phyloP scores from a whole-genome alignment of 2,329 filamentous ascomycete genomes.

The Diaporthe aspalathi region DNA sequence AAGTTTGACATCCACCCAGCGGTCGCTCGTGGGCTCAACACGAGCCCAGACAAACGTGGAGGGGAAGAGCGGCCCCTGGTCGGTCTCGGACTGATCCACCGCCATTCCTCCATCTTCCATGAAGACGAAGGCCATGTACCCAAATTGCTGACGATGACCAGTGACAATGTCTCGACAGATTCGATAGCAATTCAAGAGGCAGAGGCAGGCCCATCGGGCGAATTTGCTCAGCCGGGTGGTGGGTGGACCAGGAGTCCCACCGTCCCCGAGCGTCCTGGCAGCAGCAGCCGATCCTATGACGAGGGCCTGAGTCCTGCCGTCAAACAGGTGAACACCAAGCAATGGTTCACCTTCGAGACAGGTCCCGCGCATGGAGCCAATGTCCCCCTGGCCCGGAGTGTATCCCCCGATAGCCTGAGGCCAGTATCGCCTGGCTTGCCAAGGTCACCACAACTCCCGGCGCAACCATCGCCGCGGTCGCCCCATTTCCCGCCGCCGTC shows the following conservation, averaged over 20 bases:
- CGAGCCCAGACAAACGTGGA: conserved; percentile 35
- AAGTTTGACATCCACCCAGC: conserved; percentile 44
- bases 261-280: not conserved
- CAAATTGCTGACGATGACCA: conserved; percentile 46
- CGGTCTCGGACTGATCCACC: conserved; percentile 46
- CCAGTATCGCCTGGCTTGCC: conserved; percentile 23
- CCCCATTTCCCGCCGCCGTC: conserved; percentile 31
- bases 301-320: not conserved
- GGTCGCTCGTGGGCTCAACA: conserved; percentile 39
- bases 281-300: not conserved
- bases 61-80: conserved; percentile 40
- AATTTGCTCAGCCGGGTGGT: conserved; percentile 15
- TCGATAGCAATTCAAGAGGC: conserved; percentile 39
- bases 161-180: conserved; percentile 41
- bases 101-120: conserved; percentile 45
- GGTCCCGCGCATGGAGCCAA: conserved; percentile 23
- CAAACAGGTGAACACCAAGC: conserved; percentile 9
- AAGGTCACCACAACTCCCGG: conserved; percentile 39
- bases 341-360: not conserved
- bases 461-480: conserved; percentile 13
- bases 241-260: not conserved
- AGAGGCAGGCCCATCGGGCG: not conserved
- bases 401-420: not conserved
- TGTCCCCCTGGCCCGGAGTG: conserved; percentile 19
- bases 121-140: conserved; percentile 47